A percentile compares a stretch with the other conserved stretches of the same genome.
Conservation (phyloP, 495 filamentous ascomycete species). For the Penicillium herquei region DNA sequence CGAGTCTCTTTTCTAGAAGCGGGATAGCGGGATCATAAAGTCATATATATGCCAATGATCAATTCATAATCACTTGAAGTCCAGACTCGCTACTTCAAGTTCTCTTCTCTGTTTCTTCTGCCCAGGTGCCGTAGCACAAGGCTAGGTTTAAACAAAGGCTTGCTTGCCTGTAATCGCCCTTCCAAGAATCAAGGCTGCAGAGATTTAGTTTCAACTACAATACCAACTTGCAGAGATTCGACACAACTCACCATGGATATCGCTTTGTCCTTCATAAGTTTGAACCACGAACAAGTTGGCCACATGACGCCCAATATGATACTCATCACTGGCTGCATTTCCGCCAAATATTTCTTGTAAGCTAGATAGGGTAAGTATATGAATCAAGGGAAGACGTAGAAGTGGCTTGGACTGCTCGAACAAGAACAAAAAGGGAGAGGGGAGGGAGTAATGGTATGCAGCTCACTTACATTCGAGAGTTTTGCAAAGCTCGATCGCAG, state of each 20-base stretch:
- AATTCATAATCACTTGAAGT: no score
- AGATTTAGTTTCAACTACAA: conserved; percentile 17
- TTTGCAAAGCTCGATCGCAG: conserved; percentile 83
- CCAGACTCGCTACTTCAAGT: neutral
- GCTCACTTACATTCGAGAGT: conserved; percentile 63
- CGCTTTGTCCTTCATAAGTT: conserved; percentile 96
- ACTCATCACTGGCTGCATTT: conserved; percentile 96
- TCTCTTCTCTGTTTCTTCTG: neutral
- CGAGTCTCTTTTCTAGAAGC: no score
- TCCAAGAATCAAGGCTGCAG: conserved; percentile 62
- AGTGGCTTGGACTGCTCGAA: no score
- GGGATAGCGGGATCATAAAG: no score
- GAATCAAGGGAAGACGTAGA: conserved; percentile 23
- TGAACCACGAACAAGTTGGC: conserved; percentile 97
- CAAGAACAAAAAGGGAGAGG: no score
- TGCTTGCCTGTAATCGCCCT: conserved; percentile 69
- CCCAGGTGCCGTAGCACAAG: neutral
- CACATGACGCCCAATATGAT: conserved; percentile 90
- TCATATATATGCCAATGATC: no score
- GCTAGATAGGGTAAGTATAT: conserved; percentile 34
- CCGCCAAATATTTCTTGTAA: conserved; percentile 96
- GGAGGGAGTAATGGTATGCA: no score
- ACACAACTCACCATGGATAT: conserved; percentile 81
- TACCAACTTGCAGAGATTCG: neutral
- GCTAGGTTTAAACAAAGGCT: conserved; percentile 54